A percentile compares a stretch with the other conserved stretches of the same genome.
These are phyloP conservation scores for Suillus plorans DNA, from an alignment of 768 basidiomycete genomes.

Conservation along the genomic window DNA sequence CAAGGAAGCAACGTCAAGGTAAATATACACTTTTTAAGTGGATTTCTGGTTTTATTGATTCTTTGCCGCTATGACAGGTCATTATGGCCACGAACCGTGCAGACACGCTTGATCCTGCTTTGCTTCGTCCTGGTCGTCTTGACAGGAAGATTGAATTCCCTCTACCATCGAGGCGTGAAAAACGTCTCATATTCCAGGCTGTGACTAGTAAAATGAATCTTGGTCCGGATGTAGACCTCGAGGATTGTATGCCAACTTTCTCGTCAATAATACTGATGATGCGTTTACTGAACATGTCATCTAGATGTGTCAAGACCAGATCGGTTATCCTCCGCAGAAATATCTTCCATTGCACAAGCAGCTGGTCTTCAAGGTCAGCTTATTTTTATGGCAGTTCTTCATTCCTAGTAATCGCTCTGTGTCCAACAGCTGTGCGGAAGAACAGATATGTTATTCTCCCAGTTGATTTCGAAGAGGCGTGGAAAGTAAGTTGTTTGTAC, in stretches of 20 bases:
- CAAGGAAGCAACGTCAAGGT: slow-evolving; percentile 99
- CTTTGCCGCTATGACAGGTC: slow-evolving; percentile 52
- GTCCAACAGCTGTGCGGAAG: slow-evolving; percentile 81
- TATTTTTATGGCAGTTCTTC: not conserved
- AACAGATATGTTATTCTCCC: slow-evolving; percentile 98
- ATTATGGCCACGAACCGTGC: slow-evolving; percentile 99
- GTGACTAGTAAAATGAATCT: slow-evolving; percentile 97
- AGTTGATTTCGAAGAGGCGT: slow-evolving; percentile 97
- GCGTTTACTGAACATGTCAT: slow-evolving; percentile 13
- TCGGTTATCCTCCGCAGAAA: slow-evolving; percentile 92
- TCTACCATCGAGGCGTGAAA: slow-evolving; percentile 88
- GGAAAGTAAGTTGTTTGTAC: slow-evolving; percentile 85
- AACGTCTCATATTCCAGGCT: slow-evolving; percentile 97
- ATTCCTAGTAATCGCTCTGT: not conserved
- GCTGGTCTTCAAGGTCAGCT: slow-evolving; percentile 89
- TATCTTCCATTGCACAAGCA: slow-evolving; percentile 92
- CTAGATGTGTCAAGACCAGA: slow-evolving; percentile 96
- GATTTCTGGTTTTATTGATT: not conserved
- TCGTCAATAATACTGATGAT: not conserved
- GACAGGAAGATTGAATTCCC: slow-evolving; percentile 99
- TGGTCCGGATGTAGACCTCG: slow-evolving; percentile 94
- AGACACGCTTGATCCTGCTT: slow-evolving; percentile 95
- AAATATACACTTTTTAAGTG: slow-evolving; percentile 1
- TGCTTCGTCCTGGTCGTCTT: slow-evolving; percentile 95
- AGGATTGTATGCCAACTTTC: slow-evolving; percentile 77